Evolutionary conservation across 2,329 filamentous ascomycete genomes (phyloP), one percentile per base, ranked within the genome.

Genomic region (Fusarium albidum): DNA sequence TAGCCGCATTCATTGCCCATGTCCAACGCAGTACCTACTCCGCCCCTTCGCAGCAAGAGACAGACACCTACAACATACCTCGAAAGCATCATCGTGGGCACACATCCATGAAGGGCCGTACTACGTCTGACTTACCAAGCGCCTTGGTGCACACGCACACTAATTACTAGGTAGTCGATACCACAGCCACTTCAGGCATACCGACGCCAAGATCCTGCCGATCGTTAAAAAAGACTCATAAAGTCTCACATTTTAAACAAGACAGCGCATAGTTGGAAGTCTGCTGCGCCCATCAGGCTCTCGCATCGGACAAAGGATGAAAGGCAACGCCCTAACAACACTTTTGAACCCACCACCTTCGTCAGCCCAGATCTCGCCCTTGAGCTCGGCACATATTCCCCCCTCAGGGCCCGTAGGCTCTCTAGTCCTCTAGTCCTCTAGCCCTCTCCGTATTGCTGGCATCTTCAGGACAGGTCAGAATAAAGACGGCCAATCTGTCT

Each of bases 41-140:
- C n/a, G n/a, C n/a, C 26, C n/a, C 33, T 45, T 15, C 42, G 14
- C 18, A 21, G 21, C 21, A 37, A 42, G 40, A 39, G 28, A 52
- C 49, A 42, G 28, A 4, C 39, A 28, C 32, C 5, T 31, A 17
- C 7, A 32, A 39, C 32, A 4, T 42, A 28, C 32, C 5, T 31
- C 25, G 9, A 32, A 39, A 35, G 17, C 15, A 40, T 28, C 31
- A 47, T 41, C 39, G n/a, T 12, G 25, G 26, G 9, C 39, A 25
- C 38, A n/a, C n/a, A n/a, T n/a, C n/a, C n/a, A n/a, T n/a, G n/a
- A n/a, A n/a, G n/a, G n/a, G n/a, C n/a, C n/a, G n/a, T n/a, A n/a
- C n/a, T n/a, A n/a, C n/a, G n/a, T n/a, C 48, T 59, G 37, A 57
- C 44, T 54, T 42, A 44, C 45, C 58, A 54, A 57, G 52, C 37